Base-by-base conservation (phyloP, 78 protist species). In the Diacronema lutheri region DNA sequence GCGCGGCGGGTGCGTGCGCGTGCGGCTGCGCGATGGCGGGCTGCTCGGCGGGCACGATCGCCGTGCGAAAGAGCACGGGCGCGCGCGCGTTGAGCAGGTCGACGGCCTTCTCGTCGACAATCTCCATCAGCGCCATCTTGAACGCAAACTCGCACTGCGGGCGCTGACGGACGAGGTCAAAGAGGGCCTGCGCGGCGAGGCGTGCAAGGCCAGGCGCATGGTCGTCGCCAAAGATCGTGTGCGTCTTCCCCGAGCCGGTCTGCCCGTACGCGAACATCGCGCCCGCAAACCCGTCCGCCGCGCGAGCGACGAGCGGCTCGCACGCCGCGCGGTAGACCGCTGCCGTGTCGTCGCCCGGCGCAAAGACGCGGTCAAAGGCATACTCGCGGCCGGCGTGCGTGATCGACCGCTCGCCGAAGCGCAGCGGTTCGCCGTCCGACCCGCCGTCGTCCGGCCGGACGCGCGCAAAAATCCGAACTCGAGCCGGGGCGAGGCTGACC, bases 221-320 rank as follows among this genome's bases (percentile, higher is more conserved):
- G 21, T 25, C 58, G 41, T n/a, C 14, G 37, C 79, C 79, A 21
- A 71, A 13, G 85, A 86, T 77, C 64, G 90, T 86, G 31, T 77
- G 81, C 25, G 90, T 78, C 72, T 86, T 86, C 60, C 90, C 90
- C 3, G 76, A 46, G 79, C 90, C 90, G 14, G 90, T 86, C 37
- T 46, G 65, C 12, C 90, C 90, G 65, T 86, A 86, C 11, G 85
- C 90, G 20, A 86, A 41, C 60, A 86, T 16, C 40, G 84, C 77
- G 33, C 82, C 37, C 37, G 77, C 86, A 25, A 40, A 86, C 19
- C 90, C 90, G 26, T 20, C 0, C 31, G 77, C 46, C 62, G 77
- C 90, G 31, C 38, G 10, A 4, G 12, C 0, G 23, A 71, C 57
- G 50, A 9, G 50, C 50, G 50, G 50, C 50, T 3, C 50, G 50